phyloP scores from a whole-genome alignment of 768 basidiomycete species.

The Termitomyces sp. region DNA sequence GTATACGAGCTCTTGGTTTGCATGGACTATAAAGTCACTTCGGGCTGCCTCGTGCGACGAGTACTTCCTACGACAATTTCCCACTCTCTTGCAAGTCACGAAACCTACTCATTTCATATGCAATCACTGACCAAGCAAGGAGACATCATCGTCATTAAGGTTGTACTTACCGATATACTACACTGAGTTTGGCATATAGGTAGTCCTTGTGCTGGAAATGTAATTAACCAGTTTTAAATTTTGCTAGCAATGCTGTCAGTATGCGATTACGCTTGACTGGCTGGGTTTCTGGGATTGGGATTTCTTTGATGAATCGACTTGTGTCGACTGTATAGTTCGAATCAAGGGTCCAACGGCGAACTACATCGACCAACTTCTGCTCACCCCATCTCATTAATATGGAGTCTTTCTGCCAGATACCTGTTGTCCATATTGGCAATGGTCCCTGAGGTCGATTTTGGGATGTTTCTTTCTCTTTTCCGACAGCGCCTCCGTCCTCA shows the following conservation, averaged over 20 bases:
- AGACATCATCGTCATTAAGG: not conserved
- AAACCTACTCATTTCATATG: no score
- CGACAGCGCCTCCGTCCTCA: slow-evolving; percentile 22
- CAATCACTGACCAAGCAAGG: no score
- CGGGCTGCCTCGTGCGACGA: no score
- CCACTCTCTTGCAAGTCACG: no score
- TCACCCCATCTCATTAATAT: slow-evolving; percentile 62
- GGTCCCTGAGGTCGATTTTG: slow-evolving; percentile 36
- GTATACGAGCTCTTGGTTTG: no score
- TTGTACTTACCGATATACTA: not conserved
- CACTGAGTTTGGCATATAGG: not conserved
- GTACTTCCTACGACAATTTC: no score
- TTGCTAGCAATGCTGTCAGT: slow-evolving; percentile 6
- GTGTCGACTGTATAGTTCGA: slow-evolving; percentile 19
- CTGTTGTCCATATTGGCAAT: slow-evolving; percentile 66
- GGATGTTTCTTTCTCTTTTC: slow-evolving; percentile 20
- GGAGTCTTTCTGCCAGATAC: slow-evolving; percentile 65
- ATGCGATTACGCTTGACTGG: not conserved
- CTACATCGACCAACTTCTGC: slow-evolving; percentile 41
- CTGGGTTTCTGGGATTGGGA: slow-evolving; percentile 11
- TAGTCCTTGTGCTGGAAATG: not conserved
- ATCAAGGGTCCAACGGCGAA: slow-evolving; percentile 37
- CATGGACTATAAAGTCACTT: no score
- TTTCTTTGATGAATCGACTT: slow-evolving; percentile 28
- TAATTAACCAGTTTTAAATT: slow-evolving; percentile 1